phyloP scores from a whole-genome alignment of 2,329 filamentous ascomycete species.

The Venturiaceae sp. region DNA sequence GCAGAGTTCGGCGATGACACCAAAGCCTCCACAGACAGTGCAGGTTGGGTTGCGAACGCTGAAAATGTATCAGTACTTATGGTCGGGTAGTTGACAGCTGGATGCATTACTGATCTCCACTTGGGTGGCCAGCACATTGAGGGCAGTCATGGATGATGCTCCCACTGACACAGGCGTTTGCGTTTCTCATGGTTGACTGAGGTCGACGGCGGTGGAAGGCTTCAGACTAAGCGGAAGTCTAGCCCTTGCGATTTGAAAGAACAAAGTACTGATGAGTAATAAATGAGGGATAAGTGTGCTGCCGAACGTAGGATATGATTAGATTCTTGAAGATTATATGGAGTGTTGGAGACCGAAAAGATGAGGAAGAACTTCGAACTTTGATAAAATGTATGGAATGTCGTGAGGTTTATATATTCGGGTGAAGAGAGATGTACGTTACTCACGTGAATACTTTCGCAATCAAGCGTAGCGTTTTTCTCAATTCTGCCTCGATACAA shows the following conservation, averaged over 20 bases:
- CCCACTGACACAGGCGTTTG: not conserved
- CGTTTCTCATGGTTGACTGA: not conserved
- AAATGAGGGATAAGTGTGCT: not conserved
- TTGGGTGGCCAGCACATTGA: not conserved
- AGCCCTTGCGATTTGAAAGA: not conserved
- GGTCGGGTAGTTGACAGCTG: not conserved
- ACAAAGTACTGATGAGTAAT: not conserved
- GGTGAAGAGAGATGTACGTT: not conserved
- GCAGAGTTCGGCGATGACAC: not conserved
- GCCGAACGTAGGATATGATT: not conserved
- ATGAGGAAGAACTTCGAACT: not conserved
- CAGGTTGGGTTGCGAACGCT: not conserved
- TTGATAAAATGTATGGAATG: not conserved
- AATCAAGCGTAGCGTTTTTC: not conserved
- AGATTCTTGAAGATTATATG: not conserved
- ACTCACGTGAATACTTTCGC: not conserved
- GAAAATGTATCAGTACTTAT: not conserved
- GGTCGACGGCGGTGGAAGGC: too few species aligned
- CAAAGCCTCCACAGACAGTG: not conserved
- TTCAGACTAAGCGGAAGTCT: too few species aligned
- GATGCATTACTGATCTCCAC: not conserved
- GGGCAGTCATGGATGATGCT: not conserved
- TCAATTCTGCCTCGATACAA: not conserved
- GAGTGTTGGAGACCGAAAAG: not conserved
- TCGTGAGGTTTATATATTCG: not conserved